phyloP scores from a whole-genome alignment of 2,329 filamentous ascomycete genomes.

The Phyllosticta ampelicida region DNA sequence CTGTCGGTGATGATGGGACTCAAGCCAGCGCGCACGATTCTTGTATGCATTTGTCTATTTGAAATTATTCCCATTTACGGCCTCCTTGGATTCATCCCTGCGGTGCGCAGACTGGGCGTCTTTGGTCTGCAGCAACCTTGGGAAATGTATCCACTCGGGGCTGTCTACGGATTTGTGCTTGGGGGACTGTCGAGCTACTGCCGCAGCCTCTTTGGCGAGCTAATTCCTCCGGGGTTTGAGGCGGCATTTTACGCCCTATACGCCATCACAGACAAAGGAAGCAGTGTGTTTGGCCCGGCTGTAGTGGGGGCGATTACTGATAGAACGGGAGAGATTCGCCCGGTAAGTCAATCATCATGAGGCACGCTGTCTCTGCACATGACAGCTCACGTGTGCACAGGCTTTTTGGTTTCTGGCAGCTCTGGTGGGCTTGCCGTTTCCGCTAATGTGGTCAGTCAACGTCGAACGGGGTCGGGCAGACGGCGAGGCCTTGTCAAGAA shows the following conservation, averaged over 20 bases:
- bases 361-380: background rate
- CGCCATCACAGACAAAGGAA: conserved; percentile 95
- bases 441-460: conserved; percentile 74
- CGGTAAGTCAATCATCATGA: conserved; percentile 21
- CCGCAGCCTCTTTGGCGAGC: conserved; percentile 79
- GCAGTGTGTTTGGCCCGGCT: conserved; percentile 82
- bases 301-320: conserved; percentile 93
- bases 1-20: conserved; percentile 61
- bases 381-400: conserved; percentile 14
- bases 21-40: conserved; percentile 73
- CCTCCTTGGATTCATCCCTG: conserved; percentile 74
- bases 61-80: conserved; percentile 90
- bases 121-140: conserved; percentile 84
- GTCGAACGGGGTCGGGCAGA: conserved; percentile 50
- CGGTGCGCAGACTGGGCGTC: conserved; percentile 62
- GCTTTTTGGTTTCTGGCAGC: conserved; percentile 87
- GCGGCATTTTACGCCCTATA: conserved; percentile 95
- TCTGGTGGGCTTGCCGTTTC: conserved; percentile 74
- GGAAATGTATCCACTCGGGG: conserved; percentile 92
- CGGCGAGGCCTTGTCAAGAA: conserved; percentile 29
- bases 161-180: conserved; percentile 85
- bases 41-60: conserved; percentile 83
- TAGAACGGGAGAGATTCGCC: conserved; percentile 40
- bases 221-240: conserved; percentile 89
- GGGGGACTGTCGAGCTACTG: conserved; percentile 91